Conservation (phyloP, 306 rosid genomes). For the Cucurbita maxima region DNA sequence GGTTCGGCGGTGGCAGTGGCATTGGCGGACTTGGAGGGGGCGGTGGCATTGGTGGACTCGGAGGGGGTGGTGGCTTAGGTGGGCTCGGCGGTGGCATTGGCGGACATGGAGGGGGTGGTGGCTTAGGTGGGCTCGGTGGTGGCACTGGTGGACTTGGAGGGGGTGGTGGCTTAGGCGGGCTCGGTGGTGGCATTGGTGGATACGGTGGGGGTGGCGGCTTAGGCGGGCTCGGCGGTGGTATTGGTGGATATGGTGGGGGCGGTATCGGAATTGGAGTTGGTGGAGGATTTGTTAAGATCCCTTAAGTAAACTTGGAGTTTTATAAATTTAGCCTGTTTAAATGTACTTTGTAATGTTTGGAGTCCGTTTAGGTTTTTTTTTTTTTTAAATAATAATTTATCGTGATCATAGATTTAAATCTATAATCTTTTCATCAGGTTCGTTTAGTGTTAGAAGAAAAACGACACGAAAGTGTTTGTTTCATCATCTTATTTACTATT, state of each 20-base stretch:
- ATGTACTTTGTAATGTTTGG: not conserved
- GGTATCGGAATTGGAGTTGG: not conserved
- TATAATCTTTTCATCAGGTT: no score
- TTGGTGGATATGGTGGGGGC: not conserved
- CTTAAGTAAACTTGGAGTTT: slow-evolving; percentile 15
- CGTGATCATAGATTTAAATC: no score
- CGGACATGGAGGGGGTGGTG: slow-evolving; percentile 11
- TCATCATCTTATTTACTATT: no score
- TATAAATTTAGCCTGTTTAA: not conserved
- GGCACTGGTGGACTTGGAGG: slow-evolving; percentile 5
- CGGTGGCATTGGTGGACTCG: slow-evolving; percentile 26
- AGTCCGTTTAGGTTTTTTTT: not conserved
- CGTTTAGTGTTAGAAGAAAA: no score
- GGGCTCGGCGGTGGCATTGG: slow-evolving; percentile 14
- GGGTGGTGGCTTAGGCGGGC: not conserved
- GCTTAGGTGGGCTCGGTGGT: slow-evolving; percentile 7
- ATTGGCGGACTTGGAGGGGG: slow-evolving; percentile 24
- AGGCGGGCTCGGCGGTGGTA: not conserved
- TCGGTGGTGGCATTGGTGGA: slow-evolving; percentile 2
- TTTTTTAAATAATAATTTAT: no score
- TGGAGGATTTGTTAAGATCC: slow-evolving; percentile 30
- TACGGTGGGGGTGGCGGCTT: no score
- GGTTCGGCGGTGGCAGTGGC: not conserved
- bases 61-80: slow-evolving; percentile 8
- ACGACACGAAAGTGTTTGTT: no score